These are phyloP conservation scores for Penicillium vulpinum DNA, from an alignment of 2,329 filamentous ascomycete genomes.

Conservation along the genomic window DNA sequence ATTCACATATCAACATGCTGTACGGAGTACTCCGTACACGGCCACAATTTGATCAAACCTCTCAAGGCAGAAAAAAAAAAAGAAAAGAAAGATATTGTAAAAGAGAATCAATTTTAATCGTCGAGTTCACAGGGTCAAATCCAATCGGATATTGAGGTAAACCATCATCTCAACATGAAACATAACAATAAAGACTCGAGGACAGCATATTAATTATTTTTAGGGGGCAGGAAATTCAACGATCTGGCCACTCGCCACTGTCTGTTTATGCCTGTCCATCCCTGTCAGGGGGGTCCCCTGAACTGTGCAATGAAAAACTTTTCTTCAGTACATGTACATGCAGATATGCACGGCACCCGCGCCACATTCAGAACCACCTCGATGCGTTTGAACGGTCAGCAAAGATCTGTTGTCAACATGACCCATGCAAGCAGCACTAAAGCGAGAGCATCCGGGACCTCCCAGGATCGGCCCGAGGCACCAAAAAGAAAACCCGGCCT, in stretches of 20 bases:
- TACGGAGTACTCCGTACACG: too few relatives aligned
- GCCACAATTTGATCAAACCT: not conserved
- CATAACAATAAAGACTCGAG: not conserved
- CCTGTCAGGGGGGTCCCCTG: conserved; percentile 11
- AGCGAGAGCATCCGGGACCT: conserved; percentile 10
- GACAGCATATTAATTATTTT: not conserved
- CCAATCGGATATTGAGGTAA: conserved; percentile 13
- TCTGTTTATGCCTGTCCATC: conserved; percentile 3
- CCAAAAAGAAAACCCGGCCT: conserved; percentile 10
- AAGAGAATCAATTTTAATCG: conserved; percentile 1
- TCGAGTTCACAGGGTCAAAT: conserved; percentile 3
- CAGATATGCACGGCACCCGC: conserved; percentile 18
- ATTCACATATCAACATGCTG: conserved; percentile 2
- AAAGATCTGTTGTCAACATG: conserved; percentile 6
- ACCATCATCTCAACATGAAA: conserved; percentile 7
- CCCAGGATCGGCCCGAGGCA: conserved; percentile 15
- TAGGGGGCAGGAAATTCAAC: not conserved
- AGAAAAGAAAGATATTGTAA: not conserved
- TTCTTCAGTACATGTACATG: conserved; percentile 15
- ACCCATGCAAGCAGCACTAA: conserved; percentile 15
- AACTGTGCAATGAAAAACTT: conserved; percentile 13
- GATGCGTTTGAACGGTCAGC: conserved; percentile 9
- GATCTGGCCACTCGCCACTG: not conserved
- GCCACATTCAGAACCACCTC: conserved; percentile 13
- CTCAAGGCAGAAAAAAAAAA: conserved; percentile 2